Conservation (phyloP, 2,329 filamentous ascomycete genomes). For the Tolypocladium tropicale region DNA sequence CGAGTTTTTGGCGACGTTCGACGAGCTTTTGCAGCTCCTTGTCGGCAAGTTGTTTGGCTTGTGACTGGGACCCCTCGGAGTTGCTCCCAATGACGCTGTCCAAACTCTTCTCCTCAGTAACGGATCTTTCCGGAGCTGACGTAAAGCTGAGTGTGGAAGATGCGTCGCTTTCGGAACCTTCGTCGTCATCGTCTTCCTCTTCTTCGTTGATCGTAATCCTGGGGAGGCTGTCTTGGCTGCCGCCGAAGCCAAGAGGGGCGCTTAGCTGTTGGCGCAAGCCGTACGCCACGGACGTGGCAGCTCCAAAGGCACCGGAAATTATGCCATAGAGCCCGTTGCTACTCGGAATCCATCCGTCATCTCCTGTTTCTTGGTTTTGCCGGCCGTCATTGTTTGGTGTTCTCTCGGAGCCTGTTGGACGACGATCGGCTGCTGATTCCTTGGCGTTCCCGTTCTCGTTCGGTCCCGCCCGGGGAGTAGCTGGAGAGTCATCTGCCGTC, state of each 20-base stretch:
- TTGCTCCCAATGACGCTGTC: conserved; percentile 15
- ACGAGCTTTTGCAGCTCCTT: conserved; percentile 57
- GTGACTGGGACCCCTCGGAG: conserved; percentile 29
- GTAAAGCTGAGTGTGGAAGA: conserved; percentile 39
- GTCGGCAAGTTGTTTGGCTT: conserved; percentile 27
- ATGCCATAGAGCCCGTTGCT: conserved; percentile 44
- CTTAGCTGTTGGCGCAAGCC: conserved; percentile 20
- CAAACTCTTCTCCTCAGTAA: conserved; percentile 16
- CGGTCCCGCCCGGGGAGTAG: neutral
- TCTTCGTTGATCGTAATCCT: conserved; percentile 14
- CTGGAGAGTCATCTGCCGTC: conserved; percentile 6
- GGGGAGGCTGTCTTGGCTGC: conserved; percentile 15
- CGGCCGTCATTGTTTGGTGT: conserved; percentile 17
- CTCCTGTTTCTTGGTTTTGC: conserved; percentile 7
- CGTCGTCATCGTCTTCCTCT: conserved; percentile 17
- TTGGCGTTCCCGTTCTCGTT: neutral
- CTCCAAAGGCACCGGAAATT: conserved; percentile 40
- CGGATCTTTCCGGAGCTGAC: conserved; percentile 31
- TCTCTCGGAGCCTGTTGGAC: conserved; percentile 12
- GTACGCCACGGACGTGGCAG: conserved; percentile 34
- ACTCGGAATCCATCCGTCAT: conserved; percentile 23
- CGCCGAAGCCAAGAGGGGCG: conserved; percentile 13
- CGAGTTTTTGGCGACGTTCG: conserved; percentile 48
- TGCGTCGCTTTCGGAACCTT: conserved; percentile 26
- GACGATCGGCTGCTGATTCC: neutral